Evolutionary conservation across 257 asterid genomes (phyloP), one percentile per base, ranked within the genome.

Genomic region (Solanum acaule): DNA sequence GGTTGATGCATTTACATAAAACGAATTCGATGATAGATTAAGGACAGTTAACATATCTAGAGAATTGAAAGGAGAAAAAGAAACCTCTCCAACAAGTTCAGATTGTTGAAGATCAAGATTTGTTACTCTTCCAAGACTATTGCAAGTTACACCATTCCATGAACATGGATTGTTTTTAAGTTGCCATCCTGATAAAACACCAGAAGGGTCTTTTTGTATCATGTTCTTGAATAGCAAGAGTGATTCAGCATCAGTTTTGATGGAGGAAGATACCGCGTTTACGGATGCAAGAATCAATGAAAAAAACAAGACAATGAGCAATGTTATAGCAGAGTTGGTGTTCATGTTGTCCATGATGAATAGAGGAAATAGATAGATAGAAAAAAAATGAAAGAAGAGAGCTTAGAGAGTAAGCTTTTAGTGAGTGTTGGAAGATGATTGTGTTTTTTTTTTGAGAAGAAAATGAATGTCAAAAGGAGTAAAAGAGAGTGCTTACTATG

Each of bases 141-240:
- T 93, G 95, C 98, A 96, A 49, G 91, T 86, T 86, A 96, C 90
- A 68, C 98, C 98, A 77, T 86, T 84, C 95, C 96, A 96, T 25
- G 90, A 88, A 90, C 99, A 96, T 29, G 96, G 94, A 88, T 94
- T 95, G 10, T 76, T 91, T 42, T 77, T 91, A 34, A 76, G 91
- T 31, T 89, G 88, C 99, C 99, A 96, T 7, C 87, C 92, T 15
- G 98, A 94, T 59, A 95, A 88, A 72, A 87, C 95, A 84, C 93
- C 97, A 63, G 76, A 76, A 3, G 97, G 96, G 76, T 96, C 98
- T 10, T 84, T 88, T 6, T 86, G 90, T 46, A 96, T 92, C 98
- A 92, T 95, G 75, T 93, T 96, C 92, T 95, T 96, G 96, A 96
- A 95, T n/a, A 92, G 68, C 2, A 92, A 87, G n/a, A 96, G 98